A percentile compares a stretch with the other conserved stretches of the same genome.
phyloP scores from a whole-genome alignment of 768 basidiomycete species.

The Agrocybe praecox region DNA sequence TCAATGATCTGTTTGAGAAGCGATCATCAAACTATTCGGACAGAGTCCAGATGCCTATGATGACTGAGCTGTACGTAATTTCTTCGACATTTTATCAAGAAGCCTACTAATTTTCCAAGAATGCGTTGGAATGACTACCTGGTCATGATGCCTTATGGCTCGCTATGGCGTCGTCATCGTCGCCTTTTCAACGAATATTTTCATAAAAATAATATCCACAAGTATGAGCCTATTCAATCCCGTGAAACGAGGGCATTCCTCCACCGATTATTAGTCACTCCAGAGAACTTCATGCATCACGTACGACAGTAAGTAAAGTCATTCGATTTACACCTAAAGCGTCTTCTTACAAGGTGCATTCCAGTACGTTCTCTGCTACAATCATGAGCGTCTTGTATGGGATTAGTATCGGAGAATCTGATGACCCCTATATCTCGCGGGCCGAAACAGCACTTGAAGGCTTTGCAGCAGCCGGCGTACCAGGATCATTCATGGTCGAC shows the following conservation, averaged over 20 bases:
- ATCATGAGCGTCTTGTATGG: constrained; percentile 38
- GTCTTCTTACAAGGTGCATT: constrained; percentile 11
- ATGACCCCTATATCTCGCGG: constrained; percentile 36
- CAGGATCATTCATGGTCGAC: constrained; percentile 28
- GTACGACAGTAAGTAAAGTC: constrained; percentile 17
- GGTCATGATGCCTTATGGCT: constrained; percentile 43
- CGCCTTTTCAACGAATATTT: constrained; percentile 55
- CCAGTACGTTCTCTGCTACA: constrained; percentile 45
- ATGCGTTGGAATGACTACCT: constrained; percentile 40
- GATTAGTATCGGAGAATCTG: constrained; percentile 27
- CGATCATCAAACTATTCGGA: constrained; percentile 56
- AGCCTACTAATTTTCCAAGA: constrained; percentile 1
- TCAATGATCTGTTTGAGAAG: constrained; percentile 55
- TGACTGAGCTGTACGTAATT: constrained; percentile 44
- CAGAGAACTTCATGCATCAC: constrained; percentile 18
- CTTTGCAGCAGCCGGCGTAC: constrained; percentile 22
- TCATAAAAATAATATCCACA: constrained; percentile 36
- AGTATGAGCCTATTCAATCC: constrained; percentile 47
- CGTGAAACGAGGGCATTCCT: constrained; percentile 46
- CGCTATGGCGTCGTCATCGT: constrained; percentile 48
- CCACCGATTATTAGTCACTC: constrained; percentile 23
- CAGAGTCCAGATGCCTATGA: constrained; percentile 46
- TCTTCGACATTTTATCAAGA: not conserved
- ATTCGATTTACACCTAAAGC: not conserved
- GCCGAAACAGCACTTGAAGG: constrained; percentile 30